Percentiles rank a stretch among this genome's conserved stretches.
phyloP scores from a whole-genome alignment of 1,284 basidiomycete genomes.

The Moesziomyces parantarcticus region DNA sequence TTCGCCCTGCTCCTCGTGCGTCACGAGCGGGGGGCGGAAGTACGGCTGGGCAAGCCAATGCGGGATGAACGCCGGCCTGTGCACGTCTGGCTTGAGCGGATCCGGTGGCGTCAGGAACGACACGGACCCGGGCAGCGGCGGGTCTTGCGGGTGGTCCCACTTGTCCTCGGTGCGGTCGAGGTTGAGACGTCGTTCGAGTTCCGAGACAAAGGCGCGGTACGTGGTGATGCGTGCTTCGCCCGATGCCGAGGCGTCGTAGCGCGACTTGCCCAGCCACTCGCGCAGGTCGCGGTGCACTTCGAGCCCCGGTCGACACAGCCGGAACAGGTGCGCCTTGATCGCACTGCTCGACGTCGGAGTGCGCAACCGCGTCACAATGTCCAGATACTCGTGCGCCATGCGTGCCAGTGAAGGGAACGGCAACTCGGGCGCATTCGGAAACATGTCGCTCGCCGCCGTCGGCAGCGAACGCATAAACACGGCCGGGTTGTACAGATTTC shows the following conservation, averaged over 20 bases:
- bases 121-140: slow-evolving; percentile 25
- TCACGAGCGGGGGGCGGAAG: slow-evolving; percentile 72
- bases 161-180: slow-evolving; percentile 68
- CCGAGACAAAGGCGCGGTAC: slow-evolving; percentile 74
- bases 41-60: slow-evolving; percentile 89
- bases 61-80: slow-evolving; percentile 74
- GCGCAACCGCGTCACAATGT: slow-evolving; percentile 78
- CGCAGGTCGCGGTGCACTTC: slow-evolving; percentile 78
- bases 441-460: slow-evolving; percentile 19
- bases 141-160: slow-evolving; percentile 18
- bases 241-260: slow-evolving; percentile 45
- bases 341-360: slow-evolving; percentile 81
- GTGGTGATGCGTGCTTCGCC: slow-evolving; percentile 72
- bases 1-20: slow-evolving; percentile 4
- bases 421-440: slow-evolving; percentile 32
- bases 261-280: slow-evolving; percentile 74
- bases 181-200: slow-evolving; percentile 77
- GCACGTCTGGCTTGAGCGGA: slow-evolving; percentile 53
- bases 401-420: slow-evolving; percentile 75
- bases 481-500: slow-evolving; percentile 91
- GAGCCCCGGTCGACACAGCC: slow-evolving; percentile 84
- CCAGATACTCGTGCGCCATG: slow-evolving; percentile 86
- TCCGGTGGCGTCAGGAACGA: slow-evolving; percentile 27
- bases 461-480: slow-evolving; percentile 72
- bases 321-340: slow-evolving; percentile 92